Evolutionary conservation across 371 early-diverging fungal genomes (phyloP), one percentile per base, ranked within the genome.

Genomic region (Antonospora locustae): DNA sequence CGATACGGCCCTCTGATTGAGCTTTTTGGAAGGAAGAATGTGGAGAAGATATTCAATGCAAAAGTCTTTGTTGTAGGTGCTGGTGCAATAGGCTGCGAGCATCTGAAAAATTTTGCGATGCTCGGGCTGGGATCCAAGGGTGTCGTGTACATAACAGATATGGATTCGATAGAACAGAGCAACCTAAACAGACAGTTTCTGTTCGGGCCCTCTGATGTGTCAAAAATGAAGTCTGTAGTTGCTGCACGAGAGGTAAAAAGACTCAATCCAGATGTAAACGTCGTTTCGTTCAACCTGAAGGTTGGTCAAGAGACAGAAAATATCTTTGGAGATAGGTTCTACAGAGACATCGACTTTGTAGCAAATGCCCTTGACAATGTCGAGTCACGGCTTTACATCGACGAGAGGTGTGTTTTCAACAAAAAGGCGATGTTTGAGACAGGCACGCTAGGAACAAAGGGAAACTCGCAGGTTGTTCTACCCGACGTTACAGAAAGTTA

Each of bases 11-110:
- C 85, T 23, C 86, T 90, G 71, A 81, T 88, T 58, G 86, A 87
- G 24, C 87, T 94, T 19, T 89, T 94, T 78, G 96, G 96, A 39
- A 76, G 77, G 47, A 80, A 80, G 40, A 88, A 86, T 79, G 85
- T 90, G 67, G 78, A 84, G 44, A 82, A 80, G 69, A 76, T 98
- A 46, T 79, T 82, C 16, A 84, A 88, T 69, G 76, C 81, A 34
- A 81, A 83, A 48, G 80, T 89, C 66, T 97, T 98, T 79, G 75
- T 96, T 29, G 94, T 97, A 29, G 99, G 99, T 45, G 84, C 97
- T 38, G 99, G 99, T 44, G 99, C 99, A 3, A 99, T 99, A 71
- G 99, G 99, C 46, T 99, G 99, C 77, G 99, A 99, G 75, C 92
- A 96, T 88, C 79, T 99, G 45, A 99, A 99, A 79, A 96, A 95